These are phyloP conservation scores for Neocallimastix lanati DNA, from an alignment of 192 early-diverging fungal genomes.

Conservation along the genomic window DNA sequence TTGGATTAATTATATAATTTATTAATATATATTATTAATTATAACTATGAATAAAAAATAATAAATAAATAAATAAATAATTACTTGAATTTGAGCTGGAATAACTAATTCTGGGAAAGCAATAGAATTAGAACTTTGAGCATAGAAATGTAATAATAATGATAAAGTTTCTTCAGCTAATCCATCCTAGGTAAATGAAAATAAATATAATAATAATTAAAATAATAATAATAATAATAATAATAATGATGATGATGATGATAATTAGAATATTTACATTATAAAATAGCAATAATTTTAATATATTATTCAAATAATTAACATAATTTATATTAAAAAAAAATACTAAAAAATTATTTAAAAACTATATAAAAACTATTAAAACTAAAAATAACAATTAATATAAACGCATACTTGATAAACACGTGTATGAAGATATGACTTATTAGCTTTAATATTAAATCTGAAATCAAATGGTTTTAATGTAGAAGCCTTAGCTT, in stretches of 20 bases:
- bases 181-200: slow-evolving; percentile 26
- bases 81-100: slow-evolving; percentile 58
- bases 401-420: slow-evolving; percentile 42
- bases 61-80: neutral
- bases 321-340: too few species aligned
- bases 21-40: too few species aligned
- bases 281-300: too few species aligned
- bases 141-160: slow-evolving; percentile 57
- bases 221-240: neutral
- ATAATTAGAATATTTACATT: too few species aligned
- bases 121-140: slow-evolving; percentile 52
- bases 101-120: slow-evolving; percentile 87
- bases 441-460: slow-evolving; percentile 58
- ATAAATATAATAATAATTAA: neutral
- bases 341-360: too few species aligned
- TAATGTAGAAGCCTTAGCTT: slow-evolving; percentile 56
- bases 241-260: too few species aligned
- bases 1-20: too few species aligned
- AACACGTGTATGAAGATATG: slow-evolving; percentile 61
- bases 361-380: too few species aligned
- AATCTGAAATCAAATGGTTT: slow-evolving; percentile 71
- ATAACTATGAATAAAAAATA: too few species aligned
- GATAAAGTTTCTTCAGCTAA: slow-evolving; percentile 59
- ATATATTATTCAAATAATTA: too few species aligned
- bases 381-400: too few species aligned